Evolutionary conservation across 2,329 filamentous ascomycete species (phyloP).

Genomic region (Aureobasidium sp.): DNA sequence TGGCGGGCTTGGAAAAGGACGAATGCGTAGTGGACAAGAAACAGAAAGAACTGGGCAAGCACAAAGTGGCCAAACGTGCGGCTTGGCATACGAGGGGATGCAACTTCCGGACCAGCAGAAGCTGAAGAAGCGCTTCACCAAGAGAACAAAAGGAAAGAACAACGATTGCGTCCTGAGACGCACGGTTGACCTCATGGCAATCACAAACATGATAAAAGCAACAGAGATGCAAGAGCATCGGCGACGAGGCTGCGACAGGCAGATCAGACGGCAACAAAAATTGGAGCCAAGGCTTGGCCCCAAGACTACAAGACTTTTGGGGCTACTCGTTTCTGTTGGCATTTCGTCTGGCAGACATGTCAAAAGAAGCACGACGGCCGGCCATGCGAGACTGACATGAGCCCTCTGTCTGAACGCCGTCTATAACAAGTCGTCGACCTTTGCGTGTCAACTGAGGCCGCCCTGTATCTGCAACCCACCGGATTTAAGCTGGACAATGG

Average conservation of each 20-base stretch:
- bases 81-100: background rate
- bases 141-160: background rate
- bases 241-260: background rate
- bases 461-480: background rate
- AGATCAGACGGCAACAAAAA: background rate
- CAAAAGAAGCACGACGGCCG: slow-evolving; percentile 13
- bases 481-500: slow-evolving; percentile 14
- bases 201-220: background rate
- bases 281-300: background rate
- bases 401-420: background rate
- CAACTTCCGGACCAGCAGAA: background rate
- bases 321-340: background rate
- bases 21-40: background rate
- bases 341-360: slow-evolving; percentile 9
- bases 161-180: background rate
- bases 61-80: slow-evolving; percentile 3
- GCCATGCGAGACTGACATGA: slow-evolving; percentile 11
- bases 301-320: background rate
- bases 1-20: slow-evolving; percentile 10
- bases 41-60: background rate
- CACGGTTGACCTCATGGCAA: background rate
- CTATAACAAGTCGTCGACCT: background rate
- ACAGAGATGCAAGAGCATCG: background rate
- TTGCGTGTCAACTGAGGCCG: slow-evolving; percentile 5
- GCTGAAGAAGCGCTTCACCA: background rate